Base-by-base conservation (phyloP, 768 basidiomycete species). In the Grammothele lineata region DNA sequence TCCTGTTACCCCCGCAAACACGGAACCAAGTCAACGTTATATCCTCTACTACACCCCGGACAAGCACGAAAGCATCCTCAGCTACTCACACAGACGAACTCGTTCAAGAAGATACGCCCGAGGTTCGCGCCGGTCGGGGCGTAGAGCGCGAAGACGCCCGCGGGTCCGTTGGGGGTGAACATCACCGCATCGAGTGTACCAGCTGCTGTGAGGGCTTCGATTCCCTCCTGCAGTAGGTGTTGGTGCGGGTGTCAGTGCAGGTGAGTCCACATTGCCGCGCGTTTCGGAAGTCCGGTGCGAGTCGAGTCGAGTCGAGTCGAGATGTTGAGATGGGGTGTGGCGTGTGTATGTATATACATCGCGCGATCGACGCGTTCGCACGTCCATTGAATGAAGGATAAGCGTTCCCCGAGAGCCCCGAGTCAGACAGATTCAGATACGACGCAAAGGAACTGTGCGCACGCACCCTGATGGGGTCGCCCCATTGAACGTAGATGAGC, bases 401-500 rank as follows among this genome's bases (percentile, higher is more conserved):
- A 74, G 33, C 62, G n/a, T n/a, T n/a, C n/a, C n/a, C n/a, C n/a
- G n/a, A n/a, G n/a, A n/a, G n/a, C n/a, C n/a, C n/a, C n/a, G n/a
- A n/a, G n/a, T n/a, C n/a, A n/a, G n/a, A n/a, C n/a, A n/a, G n/a
- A n/a, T n/a, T n/a, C n/a, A n/a, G n/a, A n/a, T n/a, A n/a, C n/a
- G n/a, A n/a, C n/a, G n/a, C n/a, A n/a, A n/a, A n/a, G n/a, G n/a
- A n/a, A n/a, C n/a, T n/a, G n/a, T n/a, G n/a, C n/a, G 4, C 5
- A 50, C 61, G 35, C 51, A 76, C 76, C 43, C 60, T 53, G 35
- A 87, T 68, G 39, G 71, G 47, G 40, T 73, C 67, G 45, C 72
- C 72, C 69, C 79, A 88, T 53, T 86, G 80, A 3, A 70, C 70
- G 58, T 87, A 87, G 39, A 82, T 59, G 40, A 81, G 51, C 33